Evolutionary conservation across 768 basidiomycete species (phyloP), one percentile per base, ranked within the genome.

Genomic region (Rhodosporidiobolus sp.): DNA sequence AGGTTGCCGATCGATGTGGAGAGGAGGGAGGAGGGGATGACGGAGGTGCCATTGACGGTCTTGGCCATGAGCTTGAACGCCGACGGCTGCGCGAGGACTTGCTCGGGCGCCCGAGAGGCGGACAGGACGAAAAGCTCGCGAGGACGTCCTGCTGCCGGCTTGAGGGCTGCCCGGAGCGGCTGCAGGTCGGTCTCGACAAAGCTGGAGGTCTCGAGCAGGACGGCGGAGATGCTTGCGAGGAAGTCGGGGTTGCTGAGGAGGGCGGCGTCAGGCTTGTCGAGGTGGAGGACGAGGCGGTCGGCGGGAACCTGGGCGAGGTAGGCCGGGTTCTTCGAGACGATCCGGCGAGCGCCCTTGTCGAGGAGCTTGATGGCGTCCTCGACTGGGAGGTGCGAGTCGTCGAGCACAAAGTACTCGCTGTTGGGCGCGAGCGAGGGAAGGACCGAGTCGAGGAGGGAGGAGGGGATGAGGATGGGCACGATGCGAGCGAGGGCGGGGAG

Each of bases 211-310:
- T 91, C 92, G 79, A 92, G 86, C 54, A 93, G 83, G 9, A 93
- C 88, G 63, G 90, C 91, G 43, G 90, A 89, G 64, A 91, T 73
- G 50, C 53, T 71, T 3, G 72, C 20, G 35, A 77, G 59, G 32
- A 76, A 32, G 2, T 71, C 87, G 26, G 86, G 87, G 76, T 84
- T 87, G 38, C 89, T 87, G 62, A 90, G 84, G 73, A 85, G 88
- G 80, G 91, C 89, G 9, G 89, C 87, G 48, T 92, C 87, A 26
- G 90, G 88, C 75, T 86, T 89, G 74, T 90, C 90, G 69, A 94
- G 85, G 38, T 91, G 85, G 63, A 96, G 85, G 55, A 91, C 80
- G 65, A 97, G 82, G 26, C 93, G 86, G 30, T 90, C 85, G 5
- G 87, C 81, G 5, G 91, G 90, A 38, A 95, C 79, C 87, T 88